A percentile compares a stretch with the other conserved stretches of the same genome.
Conservation (phyloP, 352 stramenopile genomes). For the Pythium dissotocum region DNA sequence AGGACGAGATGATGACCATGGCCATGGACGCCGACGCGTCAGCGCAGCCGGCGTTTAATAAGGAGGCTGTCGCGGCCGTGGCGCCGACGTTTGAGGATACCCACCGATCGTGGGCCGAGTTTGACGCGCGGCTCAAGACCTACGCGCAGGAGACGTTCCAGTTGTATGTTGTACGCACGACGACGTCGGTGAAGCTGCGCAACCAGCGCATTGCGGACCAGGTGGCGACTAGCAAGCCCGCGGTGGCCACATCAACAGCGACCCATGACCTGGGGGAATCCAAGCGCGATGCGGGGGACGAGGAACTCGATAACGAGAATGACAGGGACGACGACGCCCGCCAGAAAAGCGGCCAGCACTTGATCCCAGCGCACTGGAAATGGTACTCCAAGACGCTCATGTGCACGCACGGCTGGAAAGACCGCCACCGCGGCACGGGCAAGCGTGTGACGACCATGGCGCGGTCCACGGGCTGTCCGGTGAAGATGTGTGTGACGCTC, state of each 20-base stretch:
- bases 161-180: constrained; percentile 77
- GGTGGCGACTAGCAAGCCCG: constrained; percentile 29
- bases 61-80: constrained; percentile 22
- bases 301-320: constrained; percentile 1
- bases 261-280: constrained; percentile 9
- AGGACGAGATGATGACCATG: neutral
- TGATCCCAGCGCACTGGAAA: constrained; percentile 62
- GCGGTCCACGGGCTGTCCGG: constrained; percentile 65
- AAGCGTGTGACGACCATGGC: constrained; percentile 67
- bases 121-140: constrained; percentile 58
- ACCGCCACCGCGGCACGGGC: constrained; percentile 57
- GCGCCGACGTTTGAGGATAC: constrained; percentile 48
- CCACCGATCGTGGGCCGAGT: constrained; percentile 65
- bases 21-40: neutral
- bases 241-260: constrained; percentile 7
- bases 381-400: constrained; percentile 87
- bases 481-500: constrained; percentile 81
- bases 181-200: constrained; percentile 67
- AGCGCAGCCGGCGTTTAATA: neutral
- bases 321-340: neutral
- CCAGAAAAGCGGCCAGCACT: constrained; percentile 1
- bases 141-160: constrained; percentile 70
- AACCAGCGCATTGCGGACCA: constrained; percentile 72
- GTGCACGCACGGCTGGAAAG: constrained; percentile 81
- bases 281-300: neutral